Percentiles rank a stretch among this genome's conserved stretches.
Evolutionary conservation across 1,284 basidiomycete species (phyloP).

Genomic region (Leucoagaricus sp.): DNA sequence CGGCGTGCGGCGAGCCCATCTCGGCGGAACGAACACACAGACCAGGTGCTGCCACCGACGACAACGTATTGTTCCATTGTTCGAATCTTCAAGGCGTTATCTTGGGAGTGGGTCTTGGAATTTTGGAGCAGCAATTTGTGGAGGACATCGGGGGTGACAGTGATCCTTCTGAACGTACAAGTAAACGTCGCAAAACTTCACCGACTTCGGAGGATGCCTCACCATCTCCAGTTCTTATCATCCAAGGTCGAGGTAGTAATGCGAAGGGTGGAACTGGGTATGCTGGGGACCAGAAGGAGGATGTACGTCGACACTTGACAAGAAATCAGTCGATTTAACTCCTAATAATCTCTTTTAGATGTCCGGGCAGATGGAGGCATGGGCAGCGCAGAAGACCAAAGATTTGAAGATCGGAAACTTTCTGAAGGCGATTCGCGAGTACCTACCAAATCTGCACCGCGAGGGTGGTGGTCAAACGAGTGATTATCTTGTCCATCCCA

Average conservation of each 20-base stretch:
- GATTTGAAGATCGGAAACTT: conserved; percentile 72
- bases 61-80: conserved; percentile 80
- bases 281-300: conserved; percentile 76
- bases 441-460: conserved; percentile 78
- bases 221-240: conserved; percentile 39
- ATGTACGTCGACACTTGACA: conserved; percentile 64
- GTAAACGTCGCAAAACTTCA: conserved; percentile 52
- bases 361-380: conserved; percentile 76
- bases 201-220: conserved; percentile 22
- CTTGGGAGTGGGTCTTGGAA: conserved; percentile 80
- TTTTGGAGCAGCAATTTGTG: conserved; percentile 71
- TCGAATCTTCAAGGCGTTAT: conserved; percentile 85
- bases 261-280: conserved; percentile 82
- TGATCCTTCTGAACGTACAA: conserved; percentile 40
- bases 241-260: conserved; percentile 56
- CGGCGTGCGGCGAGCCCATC: conserved; percentile 81
- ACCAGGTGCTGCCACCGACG: conserved; percentile 41
- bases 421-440: conserved; percentile 70
- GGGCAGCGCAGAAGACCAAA: conserved; percentile 66
- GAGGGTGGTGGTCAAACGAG: conserved; percentile 72
- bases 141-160: conserved; percentile 35
- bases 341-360: conserved; percentile 45
- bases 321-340: background rate
- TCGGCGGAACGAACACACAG: conserved; percentile 37
- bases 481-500: conserved; percentile 88